A percentile compares a stretch with the other conserved stretches of the same genome.
These are phyloP conservation scores for Orbilia blumenaviensis DNA, from an alignment of 2,329 filamentous ascomycete species.

Conservation along the genomic window DNA sequence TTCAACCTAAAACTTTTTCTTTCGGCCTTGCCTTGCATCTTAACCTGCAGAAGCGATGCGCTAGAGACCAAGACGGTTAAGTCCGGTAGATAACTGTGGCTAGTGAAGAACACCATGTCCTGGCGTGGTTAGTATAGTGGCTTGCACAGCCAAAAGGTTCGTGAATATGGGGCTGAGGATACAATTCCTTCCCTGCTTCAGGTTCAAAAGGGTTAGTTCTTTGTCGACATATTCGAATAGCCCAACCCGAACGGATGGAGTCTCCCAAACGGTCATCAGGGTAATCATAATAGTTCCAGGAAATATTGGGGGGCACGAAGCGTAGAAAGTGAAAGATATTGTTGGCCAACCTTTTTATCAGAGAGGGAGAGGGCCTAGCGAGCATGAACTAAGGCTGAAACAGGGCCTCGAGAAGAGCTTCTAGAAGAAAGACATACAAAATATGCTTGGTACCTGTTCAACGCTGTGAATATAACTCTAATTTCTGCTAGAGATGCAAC, in stretches of 20 bases:
- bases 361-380: no score
- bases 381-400: constrained; percentile 52
- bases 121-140: constrained; percentile 25
- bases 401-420: constrained; percentile 46
- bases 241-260: constrained; percentile 43
- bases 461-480: no score
- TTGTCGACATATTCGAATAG: constrained; percentile 31
- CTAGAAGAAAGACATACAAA: constrained; percentile 42
- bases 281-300: constrained; percentile 30
- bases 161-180: constrained; percentile 41
- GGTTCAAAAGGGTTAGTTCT: constrained; percentile 24
- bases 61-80: constrained; percentile 11
- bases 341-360: constrained; percentile 27
- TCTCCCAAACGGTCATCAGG: constrained; percentile 34
- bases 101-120: constrained; percentile 1
- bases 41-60: constrained; percentile 25
- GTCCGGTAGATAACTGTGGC: constrained; percentile 12
- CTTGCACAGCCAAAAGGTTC: constrained; percentile 1
- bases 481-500: no score
- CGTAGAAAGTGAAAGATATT: constrained; percentile 21
- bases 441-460: no score
- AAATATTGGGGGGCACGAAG: constrained; percentile 35
- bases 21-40: neutral
- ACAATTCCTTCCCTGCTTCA: constrained; percentile 35
- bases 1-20: no score